These are phyloP conservation scores for Polygonum maritimum DNA, from an alignment of 148 eudicot species.

Conservation along the genomic window DNA sequence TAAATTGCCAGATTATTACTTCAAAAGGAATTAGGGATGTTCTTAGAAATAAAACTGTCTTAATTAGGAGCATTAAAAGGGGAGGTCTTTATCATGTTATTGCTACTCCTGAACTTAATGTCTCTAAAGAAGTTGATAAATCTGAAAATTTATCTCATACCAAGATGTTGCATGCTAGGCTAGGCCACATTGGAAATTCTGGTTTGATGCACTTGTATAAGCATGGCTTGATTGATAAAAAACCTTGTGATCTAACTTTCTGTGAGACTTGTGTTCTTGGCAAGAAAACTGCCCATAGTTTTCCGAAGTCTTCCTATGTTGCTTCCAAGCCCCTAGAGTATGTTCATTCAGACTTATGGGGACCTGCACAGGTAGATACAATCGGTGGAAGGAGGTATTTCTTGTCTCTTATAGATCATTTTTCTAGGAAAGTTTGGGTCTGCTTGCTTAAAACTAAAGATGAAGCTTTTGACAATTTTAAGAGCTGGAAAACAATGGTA, in stretches of 20 bases:
- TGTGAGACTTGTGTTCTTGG: not conserved
- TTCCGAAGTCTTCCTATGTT: not conserved
- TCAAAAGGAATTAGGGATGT: not conserved
- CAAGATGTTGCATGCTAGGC: not conserved
- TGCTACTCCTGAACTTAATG: not conserved
- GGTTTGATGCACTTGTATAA: not conserved
- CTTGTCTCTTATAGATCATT: too few relatives aligned
- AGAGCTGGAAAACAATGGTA: too few relatives aligned
- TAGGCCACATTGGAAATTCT: not conserved
- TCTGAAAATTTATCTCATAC: not conserved
- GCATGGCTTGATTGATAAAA: not conserved
- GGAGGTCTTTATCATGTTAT: not conserved
- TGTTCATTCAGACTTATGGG: not conserved
- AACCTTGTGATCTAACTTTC: not conserved
- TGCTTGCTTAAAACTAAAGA: too few relatives aligned
- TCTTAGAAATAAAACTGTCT: not conserved
- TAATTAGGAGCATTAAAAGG: not conserved
- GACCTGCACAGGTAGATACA: not conserved
- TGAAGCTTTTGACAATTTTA: too few relatives aligned
- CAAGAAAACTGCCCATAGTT: not conserved
- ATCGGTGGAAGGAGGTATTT: too few relatives aligned
- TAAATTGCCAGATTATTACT: not conserved
- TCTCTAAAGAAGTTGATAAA: not conserved
- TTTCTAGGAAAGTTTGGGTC: too few relatives aligned
- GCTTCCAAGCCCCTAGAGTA: not conserved